A percentile compares a stretch with the other conserved stretches of the same genome.
phyloP scores from a whole-genome alignment of 108 stramenopile genomes.

The Nitzschia palea region DNA sequence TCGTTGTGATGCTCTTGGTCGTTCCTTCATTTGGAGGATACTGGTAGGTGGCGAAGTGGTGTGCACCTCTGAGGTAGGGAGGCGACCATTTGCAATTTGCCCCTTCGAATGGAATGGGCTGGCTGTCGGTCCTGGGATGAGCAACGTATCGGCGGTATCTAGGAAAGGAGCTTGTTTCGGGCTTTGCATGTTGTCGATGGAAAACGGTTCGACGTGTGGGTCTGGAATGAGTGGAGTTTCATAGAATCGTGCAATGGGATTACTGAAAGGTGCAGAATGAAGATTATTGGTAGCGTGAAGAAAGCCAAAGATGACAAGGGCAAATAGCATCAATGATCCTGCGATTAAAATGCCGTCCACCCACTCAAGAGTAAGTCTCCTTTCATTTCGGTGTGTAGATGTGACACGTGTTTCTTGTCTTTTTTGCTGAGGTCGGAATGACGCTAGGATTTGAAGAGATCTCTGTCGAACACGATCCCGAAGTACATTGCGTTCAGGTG shows the following conservation, averaged over 20 bases:
- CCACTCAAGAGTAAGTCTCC: not conserved
- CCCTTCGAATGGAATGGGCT: not conserved
- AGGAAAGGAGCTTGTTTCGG: not conserved
- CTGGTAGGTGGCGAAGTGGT: too few relatives aligned
- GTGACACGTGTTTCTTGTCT: too few relatives aligned
- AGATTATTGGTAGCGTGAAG: not conserved
- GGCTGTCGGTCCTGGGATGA: not conserved
- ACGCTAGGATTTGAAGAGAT: constrained; percentile 33
- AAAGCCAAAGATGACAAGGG: not conserved
- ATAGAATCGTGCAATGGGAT: not conserved
- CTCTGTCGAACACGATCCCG: constrained; percentile 40
- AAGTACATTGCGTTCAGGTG: not conserved
- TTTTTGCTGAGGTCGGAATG: constrained; percentile 31
- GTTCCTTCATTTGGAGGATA: too few relatives aligned
- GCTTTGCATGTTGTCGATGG: not conserved
- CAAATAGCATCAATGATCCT: not conserved
- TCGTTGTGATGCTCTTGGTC: too few relatives aligned
- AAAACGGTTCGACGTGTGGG: not conserved
- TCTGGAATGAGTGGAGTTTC: not conserved
- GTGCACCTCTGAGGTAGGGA: too few relatives aligned
- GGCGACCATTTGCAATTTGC: too few relatives aligned
- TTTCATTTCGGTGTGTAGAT: too few relatives aligned
- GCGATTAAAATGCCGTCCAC: not conserved
- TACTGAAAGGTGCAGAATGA: not conserved
- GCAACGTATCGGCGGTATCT: not conserved